Evolutionary conservation across 768 basidiomycete species (phyloP).

Genomic region (Thelephora aurantiotincta): DNA sequence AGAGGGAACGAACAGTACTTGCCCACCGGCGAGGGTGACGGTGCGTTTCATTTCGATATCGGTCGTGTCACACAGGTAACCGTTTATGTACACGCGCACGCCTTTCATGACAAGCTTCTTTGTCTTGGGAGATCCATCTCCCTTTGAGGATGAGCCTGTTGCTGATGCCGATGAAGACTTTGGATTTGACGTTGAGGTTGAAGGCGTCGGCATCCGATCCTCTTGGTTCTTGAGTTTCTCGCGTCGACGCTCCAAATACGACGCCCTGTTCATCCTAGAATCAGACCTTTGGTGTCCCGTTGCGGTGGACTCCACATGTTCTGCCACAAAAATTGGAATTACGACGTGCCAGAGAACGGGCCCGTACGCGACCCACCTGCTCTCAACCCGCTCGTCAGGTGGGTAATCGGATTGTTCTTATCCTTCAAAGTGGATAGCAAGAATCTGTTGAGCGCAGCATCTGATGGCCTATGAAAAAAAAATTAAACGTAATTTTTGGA

Average conservation of each 20-base stretch:
- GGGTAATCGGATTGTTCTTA: slow-evolving; percentile 66
- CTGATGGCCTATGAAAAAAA: slow-evolving; percentile 18
- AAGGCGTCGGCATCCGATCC: slow-evolving; percentile 5
- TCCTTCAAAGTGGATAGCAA: slow-evolving; percentile 48
- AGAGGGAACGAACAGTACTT: slow-evolving; percentile 30
- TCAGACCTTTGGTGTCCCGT: slow-evolving; percentile 26
- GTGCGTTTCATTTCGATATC: slow-evolving; percentile 69
- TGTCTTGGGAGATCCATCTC: slow-evolving; percentile 9
- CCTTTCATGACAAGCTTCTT: slow-evolving; percentile 23
- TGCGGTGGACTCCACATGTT: slow-evolving; percentile 44
- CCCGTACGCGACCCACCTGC: neutral
- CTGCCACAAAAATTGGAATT: slow-evolving; percentile 17
- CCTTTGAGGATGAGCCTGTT: slow-evolving; percentile 10
- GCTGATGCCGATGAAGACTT: slow-evolving; percentile 2
- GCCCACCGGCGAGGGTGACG: slow-evolving; percentile 53
- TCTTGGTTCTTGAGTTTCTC: slow-evolving; percentile 16
- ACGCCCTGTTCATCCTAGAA: slow-evolving; percentile 10
- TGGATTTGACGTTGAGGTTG: too few species aligned
- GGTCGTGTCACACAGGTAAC: slow-evolving; percentile 55
- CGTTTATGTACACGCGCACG: slow-evolving; percentile 55
- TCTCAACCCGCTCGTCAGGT: slow-evolving; percentile 41
- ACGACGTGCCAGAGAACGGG: neutral
- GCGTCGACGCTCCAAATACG: slow-evolving; percentile 11
- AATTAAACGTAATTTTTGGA: too few species aligned
- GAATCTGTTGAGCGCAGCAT: slow-evolving; percentile 37